Percentiles rank a stretch among this genome's conserved stretches.
Conservation (phyloP, 2,329 filamentous ascomycete species). For the Hypoxylon sp. region DNA sequence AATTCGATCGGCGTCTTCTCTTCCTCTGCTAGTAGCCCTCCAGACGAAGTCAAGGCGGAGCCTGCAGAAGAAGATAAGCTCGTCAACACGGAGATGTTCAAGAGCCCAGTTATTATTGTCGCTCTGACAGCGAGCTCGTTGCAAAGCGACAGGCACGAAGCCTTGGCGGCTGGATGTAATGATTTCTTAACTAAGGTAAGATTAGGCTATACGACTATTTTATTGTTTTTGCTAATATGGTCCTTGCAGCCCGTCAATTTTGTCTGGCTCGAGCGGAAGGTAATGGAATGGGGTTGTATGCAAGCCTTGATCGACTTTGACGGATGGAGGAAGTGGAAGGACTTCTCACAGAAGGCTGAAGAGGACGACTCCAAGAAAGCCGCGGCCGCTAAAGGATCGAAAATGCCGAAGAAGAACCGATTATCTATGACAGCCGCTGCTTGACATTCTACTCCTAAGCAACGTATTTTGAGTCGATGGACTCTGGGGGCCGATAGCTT, state of each 20-base stretch:
- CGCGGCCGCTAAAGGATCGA: conserved; percentile 53
- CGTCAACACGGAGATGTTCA: conserved; percentile 80
- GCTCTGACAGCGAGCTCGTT: conserved; percentile 94
- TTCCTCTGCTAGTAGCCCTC: conserved; percentile 72
- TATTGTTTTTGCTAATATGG: conserved; percentile 46
- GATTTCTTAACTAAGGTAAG: conserved; percentile 97
- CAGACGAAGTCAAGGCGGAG: conserved; percentile 63
- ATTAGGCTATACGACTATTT: conserved; percentile 11
- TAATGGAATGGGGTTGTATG: conserved; percentile 99
- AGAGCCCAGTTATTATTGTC: conserved; percentile 97
- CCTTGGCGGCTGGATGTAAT: conserved; percentile 94
- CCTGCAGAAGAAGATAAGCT: conserved; percentile 77
- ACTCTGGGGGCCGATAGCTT: neutral
- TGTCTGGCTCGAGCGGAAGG: conserved; percentile 96
- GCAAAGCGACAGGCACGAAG: conserved; percentile 95
- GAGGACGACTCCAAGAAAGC: conserved; percentile 62
- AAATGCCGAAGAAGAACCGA: conserved; percentile 62
- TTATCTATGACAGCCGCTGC: conserved; percentile 56
- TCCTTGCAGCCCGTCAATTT: conserved; percentile 87
- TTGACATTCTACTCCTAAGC: conserved; percentile 14
- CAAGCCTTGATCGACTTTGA: conserved; percentile 98
- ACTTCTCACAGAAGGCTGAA: conserved; percentile 71
- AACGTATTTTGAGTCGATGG: conserved; percentile 9
- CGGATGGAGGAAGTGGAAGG: conserved; percentile 98
- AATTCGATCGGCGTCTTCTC: conserved; percentile 95